Evolutionary conservation across 2,329 filamentous ascomycete species (phyloP).

Genomic region (Grosmannia serpens): DNA sequence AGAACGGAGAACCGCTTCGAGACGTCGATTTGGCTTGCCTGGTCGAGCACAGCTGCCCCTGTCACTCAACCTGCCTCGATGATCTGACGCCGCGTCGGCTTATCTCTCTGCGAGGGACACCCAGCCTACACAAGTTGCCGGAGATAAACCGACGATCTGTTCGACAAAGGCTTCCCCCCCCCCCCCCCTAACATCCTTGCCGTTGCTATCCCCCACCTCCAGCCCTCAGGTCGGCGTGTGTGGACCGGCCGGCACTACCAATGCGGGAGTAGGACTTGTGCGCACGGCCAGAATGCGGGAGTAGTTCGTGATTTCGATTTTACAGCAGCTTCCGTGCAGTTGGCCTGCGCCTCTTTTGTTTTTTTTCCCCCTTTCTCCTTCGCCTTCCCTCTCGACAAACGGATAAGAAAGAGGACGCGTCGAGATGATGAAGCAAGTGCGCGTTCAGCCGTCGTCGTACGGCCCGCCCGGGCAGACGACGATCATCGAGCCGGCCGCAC

Average conservation of each 20-base stretch:
- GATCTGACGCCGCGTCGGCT: too few relatives aligned
- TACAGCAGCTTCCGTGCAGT: not conserved
- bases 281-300: not conserved
- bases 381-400: not conserved
- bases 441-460: not conserved
- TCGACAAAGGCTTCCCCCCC: not conserved
- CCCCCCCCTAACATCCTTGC: not conserved
- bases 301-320: not conserved
- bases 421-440: not conserved
- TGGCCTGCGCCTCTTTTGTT: too few relatives aligned
- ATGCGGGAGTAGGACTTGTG: not conserved
- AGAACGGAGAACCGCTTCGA: too few relatives aligned
- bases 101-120: too few relatives aligned
- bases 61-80: too few relatives aligned
- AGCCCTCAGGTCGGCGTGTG: not conserved
- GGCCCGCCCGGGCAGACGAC: not conserved
- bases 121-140: too few relatives aligned
- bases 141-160: not conserved
- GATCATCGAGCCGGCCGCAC: constrained; percentile 6
- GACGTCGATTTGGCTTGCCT: too few relatives aligned
- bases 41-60: too few relatives aligned
- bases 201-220: not conserved
- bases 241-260: not conserved
- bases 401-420: not conserved
- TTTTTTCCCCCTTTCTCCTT: not conserved